Conservation (phyloP, 129 eudicot genomes). For the Logfia minima region DNA sequence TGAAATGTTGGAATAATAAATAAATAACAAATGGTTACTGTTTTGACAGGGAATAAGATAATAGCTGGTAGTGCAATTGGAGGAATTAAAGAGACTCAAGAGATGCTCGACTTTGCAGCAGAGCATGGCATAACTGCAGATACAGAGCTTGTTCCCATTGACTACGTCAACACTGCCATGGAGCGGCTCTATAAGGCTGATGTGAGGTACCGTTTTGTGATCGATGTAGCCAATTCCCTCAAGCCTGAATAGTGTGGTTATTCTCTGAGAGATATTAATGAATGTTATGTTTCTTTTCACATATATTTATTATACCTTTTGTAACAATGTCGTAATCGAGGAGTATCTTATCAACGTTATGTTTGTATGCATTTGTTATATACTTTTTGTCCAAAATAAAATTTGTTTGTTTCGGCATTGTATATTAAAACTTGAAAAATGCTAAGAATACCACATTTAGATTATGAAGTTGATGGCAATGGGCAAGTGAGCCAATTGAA, state of each 20-base stretch:
- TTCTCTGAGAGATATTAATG: neutral
- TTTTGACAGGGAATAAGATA: conserved; percentile 41
- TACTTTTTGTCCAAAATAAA: no score
- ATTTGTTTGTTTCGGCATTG: no score
- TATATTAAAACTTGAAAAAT: no score
- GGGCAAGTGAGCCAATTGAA: no score
- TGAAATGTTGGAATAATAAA: neutral
- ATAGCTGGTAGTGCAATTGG: conserved; percentile 45
- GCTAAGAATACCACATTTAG: no score
- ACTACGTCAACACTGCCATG: conserved; percentile 64
- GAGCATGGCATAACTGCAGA: conserved; percentile 49
- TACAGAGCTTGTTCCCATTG: conserved; percentile 49
- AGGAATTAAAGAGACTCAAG: conserved; percentile 66
- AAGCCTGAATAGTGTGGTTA: conserved; percentile 25
- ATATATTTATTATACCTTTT: no score
- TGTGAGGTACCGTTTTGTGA: conserved; percentile 60
- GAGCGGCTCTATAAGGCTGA: conserved; percentile 52
- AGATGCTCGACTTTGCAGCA: conserved; percentile 67
- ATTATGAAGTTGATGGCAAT: no score
- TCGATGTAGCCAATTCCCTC: conserved; percentile 49
- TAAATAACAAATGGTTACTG: no score
- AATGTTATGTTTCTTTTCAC: neutral
- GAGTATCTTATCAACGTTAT: no score
- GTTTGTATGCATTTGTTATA: neutral
- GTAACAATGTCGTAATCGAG: no score